Conservation (phyloP, 139 green algal species). For the Desmodesmus armatus region DNA sequence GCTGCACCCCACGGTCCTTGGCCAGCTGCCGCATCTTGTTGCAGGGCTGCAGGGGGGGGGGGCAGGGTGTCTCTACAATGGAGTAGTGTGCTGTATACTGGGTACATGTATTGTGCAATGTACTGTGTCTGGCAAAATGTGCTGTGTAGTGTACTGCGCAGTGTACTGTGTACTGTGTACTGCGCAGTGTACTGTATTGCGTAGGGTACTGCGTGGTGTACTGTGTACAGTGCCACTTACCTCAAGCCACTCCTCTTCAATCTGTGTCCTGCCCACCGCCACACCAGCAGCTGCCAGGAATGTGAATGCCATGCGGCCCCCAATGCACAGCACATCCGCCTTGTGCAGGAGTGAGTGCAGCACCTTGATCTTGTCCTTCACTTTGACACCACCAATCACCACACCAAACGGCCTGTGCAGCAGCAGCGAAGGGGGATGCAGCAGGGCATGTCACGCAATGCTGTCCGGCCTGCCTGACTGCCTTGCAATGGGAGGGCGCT, state of each 20-base stretch:
- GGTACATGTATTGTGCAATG: too few relatives aligned
- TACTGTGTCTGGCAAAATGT: too few relatives aligned
- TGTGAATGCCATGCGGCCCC: constrained; percentile 73
- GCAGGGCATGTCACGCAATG: too few relatives aligned
- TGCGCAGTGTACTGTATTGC: too few relatives aligned
- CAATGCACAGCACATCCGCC: constrained; percentile 54
- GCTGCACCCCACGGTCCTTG: constrained; percentile 43
- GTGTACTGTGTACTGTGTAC: too few relatives aligned
- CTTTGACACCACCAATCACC: constrained; percentile 69
- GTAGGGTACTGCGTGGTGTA: neutral
- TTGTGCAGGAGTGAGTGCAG: constrained; percentile 50
- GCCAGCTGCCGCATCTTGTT: constrained; percentile 51
- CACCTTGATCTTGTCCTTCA: constrained; percentile 71
- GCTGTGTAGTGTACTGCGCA: too few relatives aligned
- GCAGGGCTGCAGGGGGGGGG: constrained; percentile 52
- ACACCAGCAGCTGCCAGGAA: constrained; percentile 65
- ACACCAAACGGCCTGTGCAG: constrained; percentile 65
- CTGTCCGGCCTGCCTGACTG: too few relatives aligned
- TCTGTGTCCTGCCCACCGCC: constrained; percentile 58
- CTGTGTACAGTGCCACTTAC: constrained; percentile 44
- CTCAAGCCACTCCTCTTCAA: constrained; percentile 59
- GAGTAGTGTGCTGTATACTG: constrained; percentile 58
- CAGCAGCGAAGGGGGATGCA: too few relatives aligned
- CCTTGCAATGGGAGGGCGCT: too few relatives aligned
- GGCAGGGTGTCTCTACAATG: constrained; percentile 50